Conservation (phyloP, 2,329 filamentous ascomycete species). For the Aspergillus eucalypticola region DNA sequence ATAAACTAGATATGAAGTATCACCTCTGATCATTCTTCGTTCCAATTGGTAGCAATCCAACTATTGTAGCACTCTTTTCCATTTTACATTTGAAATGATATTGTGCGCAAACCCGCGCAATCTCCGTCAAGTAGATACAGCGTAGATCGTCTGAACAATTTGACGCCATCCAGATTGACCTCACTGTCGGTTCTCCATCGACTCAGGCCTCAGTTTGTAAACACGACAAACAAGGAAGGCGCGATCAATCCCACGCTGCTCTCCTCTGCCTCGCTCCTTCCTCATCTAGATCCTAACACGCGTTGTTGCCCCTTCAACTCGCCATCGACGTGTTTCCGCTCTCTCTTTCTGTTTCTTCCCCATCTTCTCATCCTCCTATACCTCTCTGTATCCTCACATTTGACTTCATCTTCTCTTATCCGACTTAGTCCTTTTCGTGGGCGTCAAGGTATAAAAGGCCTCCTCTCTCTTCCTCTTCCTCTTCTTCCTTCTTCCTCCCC, state of each 20-base stretch:
- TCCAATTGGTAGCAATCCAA: too few species aligned
- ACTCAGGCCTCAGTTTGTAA: not conserved
- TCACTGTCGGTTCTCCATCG: too few species aligned
- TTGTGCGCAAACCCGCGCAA: too few species aligned
- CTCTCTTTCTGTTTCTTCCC: not conserved
- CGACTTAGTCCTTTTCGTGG: not conserved
- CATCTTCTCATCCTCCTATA: not conserved
- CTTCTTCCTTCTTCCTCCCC: not conserved
- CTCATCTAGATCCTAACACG: not conserved
- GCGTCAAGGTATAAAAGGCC: not conserved
- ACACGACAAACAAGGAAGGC: not conserved
- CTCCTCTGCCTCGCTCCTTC: slow-evolving; percentile 7
- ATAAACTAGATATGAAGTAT: too few species aligned
- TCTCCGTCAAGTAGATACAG: too few species aligned
- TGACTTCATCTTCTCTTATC: not conserved
- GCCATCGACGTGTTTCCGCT: not conserved
- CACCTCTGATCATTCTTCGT: too few species aligned
- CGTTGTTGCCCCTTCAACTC: not conserved
- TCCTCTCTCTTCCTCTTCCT: not conserved
- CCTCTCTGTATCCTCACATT: not conserved
- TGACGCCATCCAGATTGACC: too few species aligned
- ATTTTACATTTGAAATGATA: too few species aligned
- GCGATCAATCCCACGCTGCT: not conserved
- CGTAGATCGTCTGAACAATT: too few species aligned
- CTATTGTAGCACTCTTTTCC: too few species aligned